Conservation (phyloP, 768 basidiomycete species). For the Russula olivacea region DNA sequence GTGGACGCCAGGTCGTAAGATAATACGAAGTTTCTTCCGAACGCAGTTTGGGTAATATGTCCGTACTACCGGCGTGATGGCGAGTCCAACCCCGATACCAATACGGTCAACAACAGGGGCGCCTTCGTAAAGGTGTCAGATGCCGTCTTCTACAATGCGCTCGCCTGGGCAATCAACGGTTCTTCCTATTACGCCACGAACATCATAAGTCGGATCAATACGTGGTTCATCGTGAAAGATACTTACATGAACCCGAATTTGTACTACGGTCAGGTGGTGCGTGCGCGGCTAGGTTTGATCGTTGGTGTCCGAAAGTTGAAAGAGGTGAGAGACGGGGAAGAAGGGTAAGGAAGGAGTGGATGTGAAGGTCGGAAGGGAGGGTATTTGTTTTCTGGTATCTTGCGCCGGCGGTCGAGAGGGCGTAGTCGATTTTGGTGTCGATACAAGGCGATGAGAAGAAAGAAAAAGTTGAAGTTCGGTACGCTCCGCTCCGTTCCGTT, state of each 20-base stretch:
- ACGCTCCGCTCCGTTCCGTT: too few relatives aligned
- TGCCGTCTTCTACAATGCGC: slow-evolving; percentile 32
- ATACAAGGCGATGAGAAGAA: too few relatives aligned
- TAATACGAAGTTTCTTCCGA: too few relatives aligned
- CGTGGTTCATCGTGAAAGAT: slow-evolving; percentile 32
- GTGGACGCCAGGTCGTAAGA: too few relatives aligned
- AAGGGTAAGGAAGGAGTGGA: too few relatives aligned
- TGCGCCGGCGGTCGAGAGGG: too few relatives aligned
- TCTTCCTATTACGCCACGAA: not conserved
- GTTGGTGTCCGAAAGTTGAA: too few relatives aligned
- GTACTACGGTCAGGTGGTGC: slow-evolving; percentile 22
- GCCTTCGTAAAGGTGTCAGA: slow-evolving; percentile 30
- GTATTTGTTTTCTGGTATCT: too few relatives aligned
- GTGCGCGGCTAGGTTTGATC: not conserved
- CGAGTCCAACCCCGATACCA: slow-evolving; percentile 31
- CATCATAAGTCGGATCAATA: slow-evolving; percentile 19
- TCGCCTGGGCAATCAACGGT: slow-evolving; percentile 32
- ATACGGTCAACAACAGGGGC: slow-evolving; percentile 30
- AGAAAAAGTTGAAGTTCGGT: too few relatives aligned
- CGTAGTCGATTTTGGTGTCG: too few relatives aligned
- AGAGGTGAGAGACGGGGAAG: too few relatives aligned
- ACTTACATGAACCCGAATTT: slow-evolving; percentile 34
- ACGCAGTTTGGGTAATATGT: slow-evolving; percentile 29
- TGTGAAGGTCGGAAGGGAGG: too few relatives aligned
- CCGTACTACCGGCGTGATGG: slow-evolving; percentile 32